Conservation (phyloP, 2,329 filamentous ascomycete genomes). For the Aspergillus calidoustus region DNA sequence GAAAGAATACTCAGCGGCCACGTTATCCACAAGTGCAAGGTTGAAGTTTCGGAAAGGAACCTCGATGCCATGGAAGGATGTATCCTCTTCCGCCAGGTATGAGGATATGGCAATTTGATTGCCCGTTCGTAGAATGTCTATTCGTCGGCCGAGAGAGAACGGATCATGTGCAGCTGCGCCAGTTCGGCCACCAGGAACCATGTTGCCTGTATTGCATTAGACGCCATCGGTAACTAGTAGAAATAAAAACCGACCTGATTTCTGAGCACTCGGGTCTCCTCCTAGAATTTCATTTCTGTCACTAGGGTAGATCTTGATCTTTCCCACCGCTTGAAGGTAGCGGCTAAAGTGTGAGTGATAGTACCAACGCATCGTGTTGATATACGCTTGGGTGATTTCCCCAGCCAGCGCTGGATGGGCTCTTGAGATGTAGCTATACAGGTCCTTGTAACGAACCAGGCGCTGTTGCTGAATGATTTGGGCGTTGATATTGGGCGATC, state of each 20-base stretch:
- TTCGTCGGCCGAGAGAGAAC: constrained; percentile 84
- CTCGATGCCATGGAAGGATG: constrained; percentile 83
- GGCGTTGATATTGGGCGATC: constrained; percentile 94
- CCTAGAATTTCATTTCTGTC: constrained; percentile 85
- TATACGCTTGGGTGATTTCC: constrained; percentile 90
- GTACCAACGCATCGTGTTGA: constrained; percentile 99
- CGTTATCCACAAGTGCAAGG: constrained; percentile 89
- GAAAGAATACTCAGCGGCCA: constrained; percentile 93
- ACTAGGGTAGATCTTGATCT: constrained; percentile 79
- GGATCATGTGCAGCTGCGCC: constrained; percentile 68
- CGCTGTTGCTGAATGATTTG: constrained; percentile 95
- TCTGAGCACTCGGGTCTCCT: constrained; percentile 72
- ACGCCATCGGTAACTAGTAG: neutral
- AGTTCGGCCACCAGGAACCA: constrained; percentile 46
- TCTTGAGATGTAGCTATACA: constrained; percentile 82
- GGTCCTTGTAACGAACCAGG: constrained; percentile 84
- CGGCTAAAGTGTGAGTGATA: constrained; percentile 89
- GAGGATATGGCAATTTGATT: constrained; percentile 80
- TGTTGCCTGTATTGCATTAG: constrained; percentile 33
- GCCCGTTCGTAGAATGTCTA: constrained; percentile 76
- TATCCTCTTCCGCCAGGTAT: constrained; percentile 89
- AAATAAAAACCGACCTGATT: constrained; percentile 49
- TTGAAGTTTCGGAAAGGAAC: constrained; percentile 94
- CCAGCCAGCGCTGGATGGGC: constrained; percentile 83
- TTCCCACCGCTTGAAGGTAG: constrained; percentile 82